phyloP scores from a whole-genome alignment of 2,329 filamentous ascomycete species.

The Epichloe hybrida region DNA sequence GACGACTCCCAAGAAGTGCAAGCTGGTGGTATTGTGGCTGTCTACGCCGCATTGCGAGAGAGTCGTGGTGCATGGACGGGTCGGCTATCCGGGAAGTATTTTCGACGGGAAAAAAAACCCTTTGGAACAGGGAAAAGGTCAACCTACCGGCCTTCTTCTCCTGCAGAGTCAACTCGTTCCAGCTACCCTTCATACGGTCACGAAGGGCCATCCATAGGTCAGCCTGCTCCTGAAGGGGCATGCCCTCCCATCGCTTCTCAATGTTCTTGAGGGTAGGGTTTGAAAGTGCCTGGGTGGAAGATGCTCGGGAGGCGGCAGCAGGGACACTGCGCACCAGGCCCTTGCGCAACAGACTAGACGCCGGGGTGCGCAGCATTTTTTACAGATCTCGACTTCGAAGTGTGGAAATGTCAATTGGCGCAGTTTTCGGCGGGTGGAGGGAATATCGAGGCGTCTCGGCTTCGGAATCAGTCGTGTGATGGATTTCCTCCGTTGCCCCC shows the following conservation, averaged over 20 bases:
- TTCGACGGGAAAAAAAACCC: conserved; percentile 10
- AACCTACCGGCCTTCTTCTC: conserved; percentile 97
- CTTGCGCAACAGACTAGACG: conserved; percentile 39
- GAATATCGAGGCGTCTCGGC: conserved; percentile 11
- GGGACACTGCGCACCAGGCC: conserved; percentile 29
- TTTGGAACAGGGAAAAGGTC: conserved; percentile 5
- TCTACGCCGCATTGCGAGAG: not conserved
- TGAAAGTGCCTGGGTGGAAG: conserved; percentile 82
- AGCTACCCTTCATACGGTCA: conserved; percentile 97
- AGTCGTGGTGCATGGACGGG: conserved; percentile 8
- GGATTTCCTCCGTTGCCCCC: conserved; percentile 8
- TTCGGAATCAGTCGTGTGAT: conserved; percentile 16
- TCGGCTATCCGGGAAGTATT: conserved; percentile 22
- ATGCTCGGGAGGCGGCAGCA: conserved; percentile 35
- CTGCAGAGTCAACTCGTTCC: conserved; percentile 85
- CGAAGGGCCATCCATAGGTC: conserved; percentile 97
- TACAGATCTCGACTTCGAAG: conserved; percentile 10
- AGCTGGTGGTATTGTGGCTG: not conserved
- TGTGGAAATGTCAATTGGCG: conserved; percentile 21
- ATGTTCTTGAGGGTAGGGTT: conserved; percentile 97
- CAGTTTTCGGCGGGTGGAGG: conserved; percentile 9
- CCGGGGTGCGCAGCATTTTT: conserved; percentile 42
- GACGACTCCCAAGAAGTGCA: not conserved
- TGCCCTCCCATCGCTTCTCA: conserved; percentile 97
- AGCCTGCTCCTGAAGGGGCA: conserved; percentile 97